These are phyloP conservation scores for Phytophthora quininea DNA, from an alignment of 352 stramenopile genomes.

Conservation along the genomic window DNA sequence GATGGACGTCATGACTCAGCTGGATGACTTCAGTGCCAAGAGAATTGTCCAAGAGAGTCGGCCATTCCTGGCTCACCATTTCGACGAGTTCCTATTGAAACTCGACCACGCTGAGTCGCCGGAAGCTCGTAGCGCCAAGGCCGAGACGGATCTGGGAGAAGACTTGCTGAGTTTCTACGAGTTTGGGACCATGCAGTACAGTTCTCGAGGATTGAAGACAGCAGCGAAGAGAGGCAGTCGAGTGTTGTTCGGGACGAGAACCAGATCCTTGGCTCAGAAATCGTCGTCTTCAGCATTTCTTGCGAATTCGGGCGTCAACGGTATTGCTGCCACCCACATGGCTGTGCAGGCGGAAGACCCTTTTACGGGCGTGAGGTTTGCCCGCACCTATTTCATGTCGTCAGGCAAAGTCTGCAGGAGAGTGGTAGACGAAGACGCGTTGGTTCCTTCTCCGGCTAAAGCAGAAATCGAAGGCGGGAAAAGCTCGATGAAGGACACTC, in stretches of 20 bases:
- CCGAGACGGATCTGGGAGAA: constrained; percentile 65
- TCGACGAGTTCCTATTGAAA: constrained; percentile 69
- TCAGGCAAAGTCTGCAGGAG: constrained; percentile 55
- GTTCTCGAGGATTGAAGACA: constrained; percentile 39
- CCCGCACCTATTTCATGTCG: constrained; percentile 72
- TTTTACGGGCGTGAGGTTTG: constrained; percentile 68
- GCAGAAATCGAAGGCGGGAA: constrained; percentile 13
- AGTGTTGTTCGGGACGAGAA: constrained; percentile 69
- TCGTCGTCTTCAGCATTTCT: constrained; percentile 49
- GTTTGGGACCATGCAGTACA: constrained; percentile 78
- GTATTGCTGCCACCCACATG: constrained; percentile 61
- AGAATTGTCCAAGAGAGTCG: constrained; percentile 58
- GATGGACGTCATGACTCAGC: constrained; percentile 39
- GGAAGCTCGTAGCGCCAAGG: constrained; percentile 39
- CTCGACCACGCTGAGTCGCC: constrained; percentile 67
- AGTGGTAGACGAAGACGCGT: constrained; percentile 68
- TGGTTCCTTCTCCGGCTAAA: constrained; percentile 40
- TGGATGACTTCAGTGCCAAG: constrained; percentile 65
- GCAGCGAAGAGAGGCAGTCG: constrained; percentile 46
- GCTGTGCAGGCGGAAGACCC: constrained; percentile 73
- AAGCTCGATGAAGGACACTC: constrained; percentile 22
- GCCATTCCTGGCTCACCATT: constrained; percentile 63
- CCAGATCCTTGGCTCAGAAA: constrained; percentile 27
- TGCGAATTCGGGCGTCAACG: constrained; percentile 30
- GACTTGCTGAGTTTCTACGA: constrained; percentile 82